phyloP scores from a whole-genome alignment of 371 early-diverging fungal genomes.

The Mucor sp. region DNA sequence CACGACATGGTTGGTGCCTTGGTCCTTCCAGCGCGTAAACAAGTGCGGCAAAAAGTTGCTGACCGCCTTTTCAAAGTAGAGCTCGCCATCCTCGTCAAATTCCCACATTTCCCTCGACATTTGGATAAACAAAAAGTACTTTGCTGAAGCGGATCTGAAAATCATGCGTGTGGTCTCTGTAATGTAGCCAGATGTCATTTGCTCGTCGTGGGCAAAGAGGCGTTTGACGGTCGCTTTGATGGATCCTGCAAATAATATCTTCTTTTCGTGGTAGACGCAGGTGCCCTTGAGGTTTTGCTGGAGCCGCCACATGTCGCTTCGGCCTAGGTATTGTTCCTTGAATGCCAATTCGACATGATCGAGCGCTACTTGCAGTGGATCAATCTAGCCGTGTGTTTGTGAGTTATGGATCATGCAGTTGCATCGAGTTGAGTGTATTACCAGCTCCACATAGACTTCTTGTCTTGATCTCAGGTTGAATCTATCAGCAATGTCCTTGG shows the following conservation, averaged over 20 bases:
- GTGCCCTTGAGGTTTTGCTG: conserved; percentile 72
- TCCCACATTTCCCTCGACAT: conserved; percentile 97
- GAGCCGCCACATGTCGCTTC: conserved; percentile 94
- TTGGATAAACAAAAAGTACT: conserved; percentile 92
- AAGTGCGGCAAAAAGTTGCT: conserved; percentile 90
- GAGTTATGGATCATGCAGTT: conserved; percentile 12
- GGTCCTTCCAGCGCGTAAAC: conserved; percentile 84
- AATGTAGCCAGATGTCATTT: conserved; percentile 70
- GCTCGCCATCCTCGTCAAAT: conserved; percentile 94
- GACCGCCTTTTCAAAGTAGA: conserved; percentile 90
- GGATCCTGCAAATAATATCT: conserved; percentile 68
- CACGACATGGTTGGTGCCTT: conserved; percentile 93
- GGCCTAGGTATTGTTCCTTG: conserved; percentile 90
- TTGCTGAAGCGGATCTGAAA: conserved; percentile 94
- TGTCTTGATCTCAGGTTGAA: conserved; percentile 54
- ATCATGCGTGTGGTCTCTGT: conserved; percentile 80
- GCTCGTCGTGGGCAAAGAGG: conserved; percentile 66
- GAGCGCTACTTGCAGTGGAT: conserved; percentile 62
- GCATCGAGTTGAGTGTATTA: too few relatives aligned
- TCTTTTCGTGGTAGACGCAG: conserved; percentile 81
- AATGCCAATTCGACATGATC: conserved; percentile 88
- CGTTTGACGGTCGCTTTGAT: conserved; percentile 89
- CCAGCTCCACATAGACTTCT: conserved; percentile 68
- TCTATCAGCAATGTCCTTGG: conserved; percentile 46
- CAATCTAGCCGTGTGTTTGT: conserved; percentile 53